Conservation (phyloP, 2,329 filamentous ascomycete genomes). For the Ascocoryne sarcoides region DNA sequence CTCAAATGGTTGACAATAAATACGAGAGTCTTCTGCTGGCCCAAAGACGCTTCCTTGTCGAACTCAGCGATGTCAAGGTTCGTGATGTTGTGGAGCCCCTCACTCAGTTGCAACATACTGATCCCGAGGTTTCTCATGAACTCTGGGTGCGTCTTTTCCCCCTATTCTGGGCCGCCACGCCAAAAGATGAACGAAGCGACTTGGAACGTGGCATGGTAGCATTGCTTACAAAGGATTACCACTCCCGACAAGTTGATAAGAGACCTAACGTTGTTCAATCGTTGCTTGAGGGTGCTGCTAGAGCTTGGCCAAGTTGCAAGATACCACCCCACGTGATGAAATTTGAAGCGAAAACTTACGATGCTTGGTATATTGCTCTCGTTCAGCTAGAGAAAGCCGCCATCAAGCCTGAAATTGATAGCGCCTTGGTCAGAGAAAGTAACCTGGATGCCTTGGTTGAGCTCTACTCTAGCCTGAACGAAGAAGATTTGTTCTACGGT, state of each 20-base stretch:
- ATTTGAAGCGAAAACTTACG: slow-evolving; percentile 86
- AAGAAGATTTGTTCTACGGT: slow-evolving; percentile 96
- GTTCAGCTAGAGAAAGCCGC: slow-evolving; percentile 85
- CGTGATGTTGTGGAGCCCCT: slow-evolving; percentile 86
- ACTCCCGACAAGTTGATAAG: slow-evolving; percentile 87
- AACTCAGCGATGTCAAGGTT: slow-evolving; percentile 77
- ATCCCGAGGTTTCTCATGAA: slow-evolving; percentile 71
- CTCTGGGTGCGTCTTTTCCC: slow-evolving; percentile 90
- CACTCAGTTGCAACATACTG: slow-evolving; percentile 83
- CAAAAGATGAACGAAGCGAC: slow-evolving; percentile 80
- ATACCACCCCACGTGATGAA: slow-evolving; percentile 95
- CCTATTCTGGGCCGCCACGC: slow-evolving; percentile 83
- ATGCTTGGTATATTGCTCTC: slow-evolving; percentile 93
- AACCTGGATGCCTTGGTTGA: slow-evolving; percentile 94
- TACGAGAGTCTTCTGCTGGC: slow-evolving; percentile 70
- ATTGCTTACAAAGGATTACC: slow-evolving; percentile 89
- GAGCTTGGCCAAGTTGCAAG: slow-evolving; percentile 78
- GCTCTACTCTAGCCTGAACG: slow-evolving; percentile 80
- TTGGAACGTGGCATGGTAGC: slow-evolving; percentile 86
- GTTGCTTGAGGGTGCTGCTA: slow-evolving; percentile 77
- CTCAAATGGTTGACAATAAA: slow-evolving; percentile 70
- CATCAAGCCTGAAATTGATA: slow-evolving; percentile 71
- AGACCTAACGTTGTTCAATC: slow-evolving; percentile 93
- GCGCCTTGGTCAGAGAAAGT: slow-evolving; percentile 77
- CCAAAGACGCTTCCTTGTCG: slow-evolving; percentile 74